A percentile compares a stretch with the other conserved stretches of the same genome.
phyloP scores from a whole-genome alignment of 2,329 filamentous ascomycete species.

The Fusarium sp. region DNA sequence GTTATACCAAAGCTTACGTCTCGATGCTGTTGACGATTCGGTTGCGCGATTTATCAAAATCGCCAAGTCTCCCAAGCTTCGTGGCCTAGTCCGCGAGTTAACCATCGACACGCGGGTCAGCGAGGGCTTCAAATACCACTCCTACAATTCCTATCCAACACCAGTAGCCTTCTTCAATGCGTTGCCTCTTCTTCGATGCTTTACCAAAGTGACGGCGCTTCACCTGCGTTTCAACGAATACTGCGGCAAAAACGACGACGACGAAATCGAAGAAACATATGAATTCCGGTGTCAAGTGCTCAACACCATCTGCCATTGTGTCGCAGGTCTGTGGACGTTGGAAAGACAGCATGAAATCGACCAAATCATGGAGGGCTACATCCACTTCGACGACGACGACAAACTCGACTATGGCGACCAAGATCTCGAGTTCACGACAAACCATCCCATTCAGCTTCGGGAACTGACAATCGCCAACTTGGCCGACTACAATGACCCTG shows the following conservation, averaged over 20 bases:
- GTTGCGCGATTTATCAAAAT: constrained; percentile 17
- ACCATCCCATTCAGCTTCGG: neutral
- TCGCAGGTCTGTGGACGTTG: constrained; percentile 23
- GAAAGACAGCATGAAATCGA: constrained; percentile 19
- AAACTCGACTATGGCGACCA: neutral
- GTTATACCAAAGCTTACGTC: neutral
- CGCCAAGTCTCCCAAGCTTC: constrained; percentile 5
- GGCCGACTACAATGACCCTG: constrained; percentile 8
- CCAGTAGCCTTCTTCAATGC: constrained; percentile 4
- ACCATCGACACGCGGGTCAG: constrained; percentile 18
- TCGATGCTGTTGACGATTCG: constrained; percentile 15
- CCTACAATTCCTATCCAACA: neutral
- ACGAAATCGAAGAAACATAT: constrained; percentile 8
- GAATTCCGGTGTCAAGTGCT: constrained; percentile 21
- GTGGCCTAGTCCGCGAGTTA: constrained; percentile 9
- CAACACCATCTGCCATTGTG: constrained; percentile 28
- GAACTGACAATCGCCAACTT: constrained; percentile 26
- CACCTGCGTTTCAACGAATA: constrained; percentile 10
- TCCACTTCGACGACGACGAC: fast-evolving
- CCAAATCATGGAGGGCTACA: neutral
- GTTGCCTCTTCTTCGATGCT: neutral
- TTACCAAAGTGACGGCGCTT: neutral
- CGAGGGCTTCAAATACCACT: neutral
- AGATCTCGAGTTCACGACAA: neutral
- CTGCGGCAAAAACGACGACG: neutral